These are phyloP conservation scores for Protostelium mycophagum DNA, from an alignment of 78 protist genomes.

Conservation along the genomic window DNA sequence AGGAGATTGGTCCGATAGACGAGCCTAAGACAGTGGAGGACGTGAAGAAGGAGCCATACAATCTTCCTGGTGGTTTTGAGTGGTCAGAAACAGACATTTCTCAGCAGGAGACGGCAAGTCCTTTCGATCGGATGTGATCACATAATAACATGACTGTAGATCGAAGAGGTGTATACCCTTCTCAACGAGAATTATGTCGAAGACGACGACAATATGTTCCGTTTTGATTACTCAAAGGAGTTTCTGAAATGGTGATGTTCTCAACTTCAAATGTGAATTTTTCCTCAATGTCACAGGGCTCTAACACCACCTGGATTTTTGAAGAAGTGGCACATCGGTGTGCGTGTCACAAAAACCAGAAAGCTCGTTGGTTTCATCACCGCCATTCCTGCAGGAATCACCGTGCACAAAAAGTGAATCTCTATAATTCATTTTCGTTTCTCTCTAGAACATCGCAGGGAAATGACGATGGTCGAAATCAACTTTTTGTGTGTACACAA, in stretches of 20 bases:
- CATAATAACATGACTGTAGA: constrained; percentile 14
- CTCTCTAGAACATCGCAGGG: background rate
- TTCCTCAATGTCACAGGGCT: constrained; percentile 45
- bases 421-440: background rate
- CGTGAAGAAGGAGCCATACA: constrained; percentile 79
- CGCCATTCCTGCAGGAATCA: constrained; percentile 87
- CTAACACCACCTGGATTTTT: constrained; percentile 87
- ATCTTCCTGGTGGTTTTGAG: constrained; percentile 82
- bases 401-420: constrained; percentile 21
- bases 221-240: constrained; percentile 92
- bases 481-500: constrained; percentile 98
- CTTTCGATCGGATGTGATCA: background rate
- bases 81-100: constrained; percentile 76
- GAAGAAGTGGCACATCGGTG: constrained; percentile 88
- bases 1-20: constrained; percentile 73
- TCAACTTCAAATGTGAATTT: background rate
- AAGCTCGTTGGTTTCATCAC: constrained; percentile 93
- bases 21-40: constrained; percentile 44
- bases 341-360: constrained; percentile 57
- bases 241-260: constrained; percentile 85
- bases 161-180: constrained; percentile 79
- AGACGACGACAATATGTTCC: constrained; percentile 97
- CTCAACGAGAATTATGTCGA: constrained; percentile 93
- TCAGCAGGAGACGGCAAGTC: constrained; percentile 42
- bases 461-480: constrained; percentile 81